Evolutionary conservation across 2,329 filamentous ascomycete genomes (phyloP).

Genomic region (Botryotinia convoluta): DNA sequence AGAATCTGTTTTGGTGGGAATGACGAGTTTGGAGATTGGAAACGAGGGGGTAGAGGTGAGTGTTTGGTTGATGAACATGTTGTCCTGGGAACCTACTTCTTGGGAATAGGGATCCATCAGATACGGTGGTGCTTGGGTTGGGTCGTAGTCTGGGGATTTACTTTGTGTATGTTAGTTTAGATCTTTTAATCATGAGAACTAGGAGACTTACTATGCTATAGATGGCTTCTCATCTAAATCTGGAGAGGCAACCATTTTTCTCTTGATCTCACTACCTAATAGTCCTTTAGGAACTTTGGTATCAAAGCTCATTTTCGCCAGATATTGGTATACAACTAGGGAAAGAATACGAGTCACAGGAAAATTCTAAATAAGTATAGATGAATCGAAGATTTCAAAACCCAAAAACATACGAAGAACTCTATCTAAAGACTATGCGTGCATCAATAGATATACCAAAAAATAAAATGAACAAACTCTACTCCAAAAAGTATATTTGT

Average conservation of each 20-base stretch:
- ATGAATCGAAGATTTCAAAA: not conserved
- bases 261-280: not conserved
- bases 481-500: not conserved
- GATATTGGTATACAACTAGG: not conserved
- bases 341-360: not conserved
- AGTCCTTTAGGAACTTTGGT: not conserved
- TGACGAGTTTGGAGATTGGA: conserved; percentile 20
- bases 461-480: not conserved
- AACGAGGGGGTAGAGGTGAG: not conserved
- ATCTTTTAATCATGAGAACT: not conserved
- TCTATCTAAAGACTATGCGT: not conserved
- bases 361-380: not conserved
- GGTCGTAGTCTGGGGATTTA: not conserved
- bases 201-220: not conserved
- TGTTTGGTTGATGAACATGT: not conserved
- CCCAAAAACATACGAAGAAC: not conserved
- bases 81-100: not conserved
- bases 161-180: not conserved
- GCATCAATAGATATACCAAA: not conserved
- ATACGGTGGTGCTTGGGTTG: not conserved
- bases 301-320: conserved; percentile 4
- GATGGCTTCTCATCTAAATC: not conserved
- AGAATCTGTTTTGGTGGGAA: conserved; percentile 29
- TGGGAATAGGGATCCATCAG: not conserved
- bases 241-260: not conserved